phyloP scores from a whole-genome alignment of 306 rosid genomes.

The Gleditsia sinensis region DNA sequence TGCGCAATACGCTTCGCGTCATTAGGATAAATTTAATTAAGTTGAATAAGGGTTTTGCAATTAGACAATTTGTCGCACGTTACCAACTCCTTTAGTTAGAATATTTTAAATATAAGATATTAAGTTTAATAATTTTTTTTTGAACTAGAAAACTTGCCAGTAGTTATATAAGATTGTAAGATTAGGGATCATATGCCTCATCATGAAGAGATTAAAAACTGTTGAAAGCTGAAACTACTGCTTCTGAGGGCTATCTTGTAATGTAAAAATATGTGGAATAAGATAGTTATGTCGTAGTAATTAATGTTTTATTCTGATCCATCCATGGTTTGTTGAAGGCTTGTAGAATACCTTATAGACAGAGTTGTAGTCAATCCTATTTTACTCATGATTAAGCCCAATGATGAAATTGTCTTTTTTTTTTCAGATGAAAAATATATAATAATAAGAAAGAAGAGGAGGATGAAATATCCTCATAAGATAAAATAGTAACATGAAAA shows the following conservation, averaged over 20 bases:
- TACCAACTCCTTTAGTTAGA: neutral
- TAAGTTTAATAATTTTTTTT: neutral
- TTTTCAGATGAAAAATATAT: too few species aligned
- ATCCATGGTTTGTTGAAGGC: neutral
- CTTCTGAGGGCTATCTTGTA: neutral
- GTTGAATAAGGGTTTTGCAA: neutral
- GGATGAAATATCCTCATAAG: too few species aligned
- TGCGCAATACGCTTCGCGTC: too few species aligned
- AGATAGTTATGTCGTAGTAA: neutral
- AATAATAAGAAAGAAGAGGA: too few species aligned
- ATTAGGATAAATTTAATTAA: neutral
- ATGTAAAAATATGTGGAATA: too few species aligned
- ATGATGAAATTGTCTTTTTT: too few species aligned
- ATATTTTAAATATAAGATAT: neutral
- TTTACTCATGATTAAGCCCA: too few species aligned
- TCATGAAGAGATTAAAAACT: neutral
- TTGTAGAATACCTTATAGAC: neutral
- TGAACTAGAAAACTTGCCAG: neutral
- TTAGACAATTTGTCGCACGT: neutral
- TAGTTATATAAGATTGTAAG: neutral
- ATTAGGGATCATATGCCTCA: neutral
- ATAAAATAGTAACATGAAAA: too few species aligned
- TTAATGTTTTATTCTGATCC: slow-evolving; percentile 14
- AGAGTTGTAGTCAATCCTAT: too few species aligned
- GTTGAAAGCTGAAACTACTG: neutral